These are phyloP conservation scores for Leucocoprinus birnbaumii DNA, from an alignment of 768 basidiomycete genomes.

Conservation along the genomic window DNA sequence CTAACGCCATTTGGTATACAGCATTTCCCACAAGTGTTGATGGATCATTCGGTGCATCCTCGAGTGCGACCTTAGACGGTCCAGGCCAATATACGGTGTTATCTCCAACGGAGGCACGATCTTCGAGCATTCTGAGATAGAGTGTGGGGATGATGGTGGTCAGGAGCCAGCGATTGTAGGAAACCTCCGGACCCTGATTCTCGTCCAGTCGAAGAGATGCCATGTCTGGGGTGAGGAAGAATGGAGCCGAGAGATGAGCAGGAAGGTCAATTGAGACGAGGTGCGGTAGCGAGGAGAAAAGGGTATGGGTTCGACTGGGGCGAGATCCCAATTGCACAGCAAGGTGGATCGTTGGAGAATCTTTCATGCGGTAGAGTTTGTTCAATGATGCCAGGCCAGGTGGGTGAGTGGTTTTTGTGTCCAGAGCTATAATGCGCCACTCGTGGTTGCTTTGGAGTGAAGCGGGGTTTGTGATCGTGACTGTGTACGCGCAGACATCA, in stretches of 20 bases:
- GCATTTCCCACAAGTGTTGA: conserved; percentile 3
- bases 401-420: neutral
- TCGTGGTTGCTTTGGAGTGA: neutral
- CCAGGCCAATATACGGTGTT: conserved; percentile 37
- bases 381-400: neutral
- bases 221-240: conserved; percentile 43
- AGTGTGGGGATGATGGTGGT: conserved; percentile 30
- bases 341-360: conserved; percentile 1
- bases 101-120: conserved; percentile 14
- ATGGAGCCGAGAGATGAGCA: conserved; percentile 44
- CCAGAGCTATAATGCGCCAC: neutral
- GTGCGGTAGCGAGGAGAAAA: conserved; percentile 45
- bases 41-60: conserved; percentile 15
- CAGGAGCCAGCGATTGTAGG: conserved; percentile 43
- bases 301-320: conserved; percentile 12
- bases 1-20: conserved; percentile 5
- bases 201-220: conserved; percentile 39
- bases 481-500: neutral
- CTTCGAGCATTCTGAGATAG: conserved; percentile 37
- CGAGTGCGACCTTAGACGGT: neutral
- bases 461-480: neutral
- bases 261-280: conserved; percentile 36
- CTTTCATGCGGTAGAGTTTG: neutral
- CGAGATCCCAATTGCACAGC: neutral
- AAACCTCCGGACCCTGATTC: conserved; percentile 27